These are phyloP conservation scores for Zygosaccharomyces pseudorouxii DNA, from an alignment of 805 yeast genomes.

Conservation along the genomic window DNA sequence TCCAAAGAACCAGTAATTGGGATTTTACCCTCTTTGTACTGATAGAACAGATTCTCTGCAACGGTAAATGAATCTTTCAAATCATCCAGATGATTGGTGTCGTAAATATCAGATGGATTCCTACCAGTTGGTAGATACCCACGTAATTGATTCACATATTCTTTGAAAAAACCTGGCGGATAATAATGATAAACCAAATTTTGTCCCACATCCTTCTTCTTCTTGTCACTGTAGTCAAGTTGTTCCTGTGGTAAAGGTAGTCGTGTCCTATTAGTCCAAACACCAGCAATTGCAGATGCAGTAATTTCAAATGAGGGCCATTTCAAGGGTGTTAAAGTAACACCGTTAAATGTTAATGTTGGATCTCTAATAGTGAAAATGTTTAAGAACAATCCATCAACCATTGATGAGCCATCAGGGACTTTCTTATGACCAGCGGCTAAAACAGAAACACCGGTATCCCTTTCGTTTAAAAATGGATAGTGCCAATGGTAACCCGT, in stretches of 20 bases:
- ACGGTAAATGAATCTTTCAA: conserved; percentile 8
- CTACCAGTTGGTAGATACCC: conserved; percentile 13
- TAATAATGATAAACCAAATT: conserved; percentile 37
- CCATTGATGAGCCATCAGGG: conserved; percentile 26
- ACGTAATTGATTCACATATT: conserved; percentile 6
- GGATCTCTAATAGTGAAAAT: conserved; percentile 43
- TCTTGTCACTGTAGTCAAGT: conserved; percentile 32
- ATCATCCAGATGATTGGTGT: conserved; percentile 13
- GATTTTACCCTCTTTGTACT: conserved; percentile 11
- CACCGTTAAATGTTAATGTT: conserved; percentile 43
- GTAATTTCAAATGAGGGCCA: conserved; percentile 48
- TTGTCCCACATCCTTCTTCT: conserved; percentile 23
- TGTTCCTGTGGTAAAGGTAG: conserved; percentile 43
- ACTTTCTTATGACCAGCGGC: conserved; percentile 3
- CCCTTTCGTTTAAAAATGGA: conserved; percentile 14
- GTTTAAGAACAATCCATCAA: conserved; percentile 42
- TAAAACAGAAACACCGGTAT: conserved; percentile 10
- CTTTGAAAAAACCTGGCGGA: conserved; percentile 19
- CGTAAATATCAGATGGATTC: conserved; percentile 10
- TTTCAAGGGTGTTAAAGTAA: conserved; percentile 39
- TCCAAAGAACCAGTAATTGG: conserved; percentile 1
- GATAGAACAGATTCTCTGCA: conserved; percentile 17
- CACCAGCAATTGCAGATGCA: conserved; percentile 56
- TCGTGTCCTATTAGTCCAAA: conserved; percentile 42
- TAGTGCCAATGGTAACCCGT: conserved; percentile 43